phyloP scores from a whole-genome alignment of 2,329 filamentous ascomycete species.

The Erysiphe pulchra region DNA sequence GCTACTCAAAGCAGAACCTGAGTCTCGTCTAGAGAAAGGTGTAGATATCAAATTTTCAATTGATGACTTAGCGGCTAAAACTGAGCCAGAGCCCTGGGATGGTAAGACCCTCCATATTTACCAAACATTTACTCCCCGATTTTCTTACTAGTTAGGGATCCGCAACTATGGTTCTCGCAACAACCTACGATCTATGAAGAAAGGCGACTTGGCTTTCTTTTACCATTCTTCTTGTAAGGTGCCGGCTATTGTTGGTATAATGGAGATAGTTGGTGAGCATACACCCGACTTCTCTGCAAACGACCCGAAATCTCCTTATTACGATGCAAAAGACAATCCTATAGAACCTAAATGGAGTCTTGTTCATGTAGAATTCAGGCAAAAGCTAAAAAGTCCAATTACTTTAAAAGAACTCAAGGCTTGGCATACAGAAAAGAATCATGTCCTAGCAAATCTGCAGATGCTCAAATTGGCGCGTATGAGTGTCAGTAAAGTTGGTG shows the following conservation, averaged over 20 bases:
- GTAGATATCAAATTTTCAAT: conserved; percentile 85
- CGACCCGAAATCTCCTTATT: conserved; percentile 51
- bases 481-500: too few relatives aligned
- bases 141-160: conserved; percentile 10
- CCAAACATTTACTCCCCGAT: neutral
- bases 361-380: conserved; percentile 68
- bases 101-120: conserved; percentile 21
- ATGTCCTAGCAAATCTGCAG: conserved; percentile 48
- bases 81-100: conserved; percentile 70
- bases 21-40: conserved; percentile 64
- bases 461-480: too few relatives aligned
- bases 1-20: conserved; percentile 74
- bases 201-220: conserved; percentile 82
- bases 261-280: conserved; percentile 73
- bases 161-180: conserved; percentile 35
- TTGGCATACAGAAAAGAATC: conserved; percentile 25
- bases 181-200: conserved; percentile 75
- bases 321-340: conserved; percentile 48
- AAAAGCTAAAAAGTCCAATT: conserved; percentile 52
- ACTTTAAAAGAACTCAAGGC: conserved; percentile 45
- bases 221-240: conserved; percentile 88
- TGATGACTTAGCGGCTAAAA: conserved; percentile 53
- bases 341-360: conserved; percentile 61
- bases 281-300: conserved; percentile 48
- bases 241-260: conserved; percentile 64